phyloP scores from a whole-genome alignment of 1,284 basidiomycete genomes.

The Ustilago esculenta region DNA sequence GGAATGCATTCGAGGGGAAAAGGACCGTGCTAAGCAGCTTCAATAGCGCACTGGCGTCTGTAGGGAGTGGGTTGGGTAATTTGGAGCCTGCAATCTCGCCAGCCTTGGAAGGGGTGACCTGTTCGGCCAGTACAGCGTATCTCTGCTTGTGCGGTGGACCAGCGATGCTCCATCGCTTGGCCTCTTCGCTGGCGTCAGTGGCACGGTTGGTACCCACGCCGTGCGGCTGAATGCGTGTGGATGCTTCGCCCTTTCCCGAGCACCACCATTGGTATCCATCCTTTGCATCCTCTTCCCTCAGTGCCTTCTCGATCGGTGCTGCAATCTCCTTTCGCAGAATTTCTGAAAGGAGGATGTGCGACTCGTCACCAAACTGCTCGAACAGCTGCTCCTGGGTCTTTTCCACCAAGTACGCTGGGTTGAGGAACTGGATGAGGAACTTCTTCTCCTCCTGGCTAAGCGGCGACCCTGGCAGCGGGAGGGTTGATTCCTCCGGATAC shows the following conservation, averaged over 20 bases:
- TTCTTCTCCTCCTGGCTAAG: slow-evolving; percentile 52
- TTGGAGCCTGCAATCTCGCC: slow-evolving; percentile 15
- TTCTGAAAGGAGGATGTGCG: slow-evolving; percentile 76
- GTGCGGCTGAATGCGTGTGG: slow-evolving; percentile 53
- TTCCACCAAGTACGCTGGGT: slow-evolving; percentile 86
- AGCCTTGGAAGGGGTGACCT: slow-evolving; percentile 40
- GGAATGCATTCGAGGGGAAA: slow-evolving; percentile 85
- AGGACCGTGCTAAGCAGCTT: slow-evolving; percentile 54
- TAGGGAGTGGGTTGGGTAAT: slow-evolving; percentile 41
- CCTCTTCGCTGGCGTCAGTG: slow-evolving; percentile 14
- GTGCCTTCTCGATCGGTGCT: slow-evolving; percentile 49
- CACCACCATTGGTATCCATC: slow-evolving; percentile 70
- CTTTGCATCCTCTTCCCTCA: slow-evolving; percentile 72
- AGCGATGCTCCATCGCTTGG: slow-evolving; percentile 74
- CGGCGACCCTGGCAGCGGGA: slow-evolving; percentile 61
- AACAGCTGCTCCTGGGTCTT: slow-evolving; percentile 84
- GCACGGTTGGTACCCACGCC: slow-evolving; percentile 44
- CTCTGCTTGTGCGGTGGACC: slow-evolving; percentile 95
- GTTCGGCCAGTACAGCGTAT: slow-evolving; percentile 74
- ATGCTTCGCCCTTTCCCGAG: slow-evolving; percentile 31
- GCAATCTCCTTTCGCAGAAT: slow-evolving; percentile 61
- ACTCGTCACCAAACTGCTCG: slow-evolving; percentile 84
- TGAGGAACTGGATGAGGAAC: slow-evolving; percentile 75
- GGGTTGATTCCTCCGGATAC: slow-evolving; percentile 44
- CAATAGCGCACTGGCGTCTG: slow-evolving; percentile 50